These are phyloP conservation scores for Trichosporon coremiiforme DNA, from an alignment of 1,284 basidiomycete genomes.

Conservation along the genomic window DNA sequence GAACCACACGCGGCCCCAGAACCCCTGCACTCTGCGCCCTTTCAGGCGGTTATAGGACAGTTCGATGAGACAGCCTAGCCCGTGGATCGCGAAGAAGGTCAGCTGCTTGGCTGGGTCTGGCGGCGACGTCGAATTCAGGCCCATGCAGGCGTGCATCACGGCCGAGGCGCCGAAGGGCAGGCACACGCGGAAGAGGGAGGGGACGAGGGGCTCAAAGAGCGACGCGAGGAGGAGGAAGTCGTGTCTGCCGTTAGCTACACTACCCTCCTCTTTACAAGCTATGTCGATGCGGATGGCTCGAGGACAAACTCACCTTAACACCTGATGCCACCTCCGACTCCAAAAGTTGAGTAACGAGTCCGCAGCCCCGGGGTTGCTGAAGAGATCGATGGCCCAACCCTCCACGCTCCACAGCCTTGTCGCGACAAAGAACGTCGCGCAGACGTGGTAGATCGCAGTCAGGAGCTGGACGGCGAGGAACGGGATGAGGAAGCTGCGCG, in stretches of 20 bases:
- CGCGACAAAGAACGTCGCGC: not conserved
- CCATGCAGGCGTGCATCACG: not conserved
- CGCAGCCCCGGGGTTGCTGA: not conserved
- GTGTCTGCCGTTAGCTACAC: not conserved
- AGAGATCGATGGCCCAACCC: constrained; percentile 10
- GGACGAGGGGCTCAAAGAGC: not conserved
- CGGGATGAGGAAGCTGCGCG: not conserved
- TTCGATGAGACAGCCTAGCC: not conserved
- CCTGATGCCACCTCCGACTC: constrained; percentile 10
- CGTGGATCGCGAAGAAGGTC: constrained; percentile 10
- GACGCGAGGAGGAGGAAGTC: constrained; percentile 7
- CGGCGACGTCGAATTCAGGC: not conserved
- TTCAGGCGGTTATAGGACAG: not conserved
- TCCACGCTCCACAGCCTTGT: constrained; percentile 7
- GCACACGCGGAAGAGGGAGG: not conserved
- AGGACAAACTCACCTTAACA: not conserved
- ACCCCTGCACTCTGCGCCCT: not conserved
- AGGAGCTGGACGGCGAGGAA: constrained; percentile 9
- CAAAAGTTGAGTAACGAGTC: constrained; percentile 15
- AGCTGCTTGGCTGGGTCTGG: constrained; percentile 1
- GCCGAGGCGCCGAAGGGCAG: not conserved
- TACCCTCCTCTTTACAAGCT: too few relatives aligned
- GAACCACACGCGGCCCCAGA: constrained; percentile 15
- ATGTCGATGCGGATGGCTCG: too few relatives aligned
- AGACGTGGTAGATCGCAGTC: not conserved